Evolutionary conservation across 2,329 filamentous ascomycete genomes (phyloP), one percentile per base, ranked within the genome.

Genomic region (Xylaria sp.): DNA sequence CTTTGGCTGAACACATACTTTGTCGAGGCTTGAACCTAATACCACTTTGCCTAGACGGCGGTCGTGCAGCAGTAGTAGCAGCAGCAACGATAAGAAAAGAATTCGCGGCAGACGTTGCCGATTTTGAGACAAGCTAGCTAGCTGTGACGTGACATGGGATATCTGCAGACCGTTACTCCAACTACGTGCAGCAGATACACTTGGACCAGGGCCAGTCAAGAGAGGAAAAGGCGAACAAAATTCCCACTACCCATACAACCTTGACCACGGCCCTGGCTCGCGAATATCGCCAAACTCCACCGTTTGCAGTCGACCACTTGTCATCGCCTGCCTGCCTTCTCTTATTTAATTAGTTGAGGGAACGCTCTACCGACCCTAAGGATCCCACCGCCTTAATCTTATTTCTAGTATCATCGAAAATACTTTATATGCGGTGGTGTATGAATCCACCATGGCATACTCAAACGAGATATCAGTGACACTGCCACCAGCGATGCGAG

Each of bases 131-230:
- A 17, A 57, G 49, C 63, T 40, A 57, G 33, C 52, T 46, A 49
- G 54, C 51, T 52, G 51, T 58, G 56, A 66, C 55, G 54, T 65
- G 56, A 67, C 64, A 57, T 65, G 61, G 57, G 61, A 61, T 59
- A 60, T 60, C 53, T 63, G 64, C 64, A 68, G 62, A 40, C 54
- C 60, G 46, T 61, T 61, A 52, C 54, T 58, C 57, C 64, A 61
- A 67, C 55, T 61, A 12, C 59, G 49, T 42, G 59, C 62, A 62
- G 61, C 59, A 53, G 49, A 60, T 58, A 56, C 37, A 15, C 52
- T 47, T 50, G 37, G 21, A 51, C 58, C 46, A 56, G 55, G n/a
- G 40, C 49, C 60, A 61, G 54, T 58, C 57, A 35, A 63, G 57
- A 47, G 54, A 58, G 46, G 59, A 54, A 55, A 63, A 63, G 37